phyloP scores from a whole-genome alignment of 2,329 filamentous ascomycete species.

The Colletotrichum sp. region DNA sequence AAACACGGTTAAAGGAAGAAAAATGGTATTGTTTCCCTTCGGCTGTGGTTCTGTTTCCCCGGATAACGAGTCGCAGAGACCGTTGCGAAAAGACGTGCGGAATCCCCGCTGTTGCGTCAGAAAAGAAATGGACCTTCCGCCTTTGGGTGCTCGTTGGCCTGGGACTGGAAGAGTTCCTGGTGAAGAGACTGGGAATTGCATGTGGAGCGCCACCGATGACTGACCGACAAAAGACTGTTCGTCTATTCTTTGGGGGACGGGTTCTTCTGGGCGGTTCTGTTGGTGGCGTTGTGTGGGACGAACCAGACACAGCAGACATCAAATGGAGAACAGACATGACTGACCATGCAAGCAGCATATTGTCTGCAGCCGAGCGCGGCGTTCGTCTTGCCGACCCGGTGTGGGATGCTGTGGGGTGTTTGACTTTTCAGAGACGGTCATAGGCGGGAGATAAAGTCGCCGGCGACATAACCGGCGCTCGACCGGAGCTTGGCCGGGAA shows the following conservation, averaged over 20 bases:
- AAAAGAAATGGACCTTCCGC: conserved; percentile 6
- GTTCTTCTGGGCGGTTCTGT: not conserved
- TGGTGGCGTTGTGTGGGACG: not conserved
- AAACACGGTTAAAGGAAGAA: not conserved
- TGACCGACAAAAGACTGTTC: not conserved
- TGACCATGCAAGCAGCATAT: not conserved
- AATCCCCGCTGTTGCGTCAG: conserved; percentile 18
- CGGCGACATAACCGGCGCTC: not conserved
- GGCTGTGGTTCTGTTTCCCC: not conserved
- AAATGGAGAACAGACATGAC: not conserved
- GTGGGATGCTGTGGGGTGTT: not conserved
- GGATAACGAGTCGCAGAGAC: not conserved
- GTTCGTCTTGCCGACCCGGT: conserved; percentile 5
- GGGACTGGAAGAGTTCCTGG: not conserved
- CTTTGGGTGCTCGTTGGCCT: not conserved
- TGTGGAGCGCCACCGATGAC: conserved; percentile 2
- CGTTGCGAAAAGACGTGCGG: conserved; percentile 10
- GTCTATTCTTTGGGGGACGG: not conserved
- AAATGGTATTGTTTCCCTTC: not conserved
- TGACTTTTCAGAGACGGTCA: not conserved
- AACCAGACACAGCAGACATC: not conserved
- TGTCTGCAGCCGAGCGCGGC: conserved; percentile 16
- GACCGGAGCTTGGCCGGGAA: conserved; percentile 13
- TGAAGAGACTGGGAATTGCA: not conserved
- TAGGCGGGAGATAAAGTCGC: conserved; percentile 5